Conservation (phyloP, 306 rosid species). For the Prosopis cineraria region DNA sequence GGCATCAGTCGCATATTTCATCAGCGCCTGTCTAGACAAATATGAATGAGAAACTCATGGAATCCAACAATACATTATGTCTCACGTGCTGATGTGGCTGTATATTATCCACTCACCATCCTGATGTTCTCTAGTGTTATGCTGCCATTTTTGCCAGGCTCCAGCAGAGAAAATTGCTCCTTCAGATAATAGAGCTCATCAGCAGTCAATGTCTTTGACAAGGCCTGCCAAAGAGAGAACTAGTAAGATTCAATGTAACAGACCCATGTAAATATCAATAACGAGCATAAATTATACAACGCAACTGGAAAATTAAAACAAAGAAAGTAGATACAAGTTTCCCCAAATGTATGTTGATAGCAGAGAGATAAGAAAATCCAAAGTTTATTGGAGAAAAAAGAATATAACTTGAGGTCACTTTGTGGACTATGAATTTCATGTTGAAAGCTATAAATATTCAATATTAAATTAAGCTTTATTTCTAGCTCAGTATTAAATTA, state of each 20-base stretch:
- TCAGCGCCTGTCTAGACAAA: constrained; percentile 52
- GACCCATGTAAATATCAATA: background rate
- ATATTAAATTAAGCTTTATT: too few relatives aligned
- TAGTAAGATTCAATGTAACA: background rate
- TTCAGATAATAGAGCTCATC: constrained; percentile 69
- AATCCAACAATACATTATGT: background rate
- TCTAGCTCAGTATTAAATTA: constrained; percentile 12
- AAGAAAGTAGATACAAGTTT: background rate
- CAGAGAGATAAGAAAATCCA: background rate
- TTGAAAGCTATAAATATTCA: background rate
- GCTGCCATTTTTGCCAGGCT: constrained; percentile 61
- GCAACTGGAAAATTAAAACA: background rate
- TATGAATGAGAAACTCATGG: constrained; percentile 6
- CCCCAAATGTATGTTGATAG: background rate
- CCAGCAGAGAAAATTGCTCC: constrained; percentile 66
- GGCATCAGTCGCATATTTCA: constrained; percentile 63
- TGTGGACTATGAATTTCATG: background rate
- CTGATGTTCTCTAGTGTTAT: constrained; percentile 57
- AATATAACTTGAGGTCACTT: background rate
- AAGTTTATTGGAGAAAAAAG: background rate
- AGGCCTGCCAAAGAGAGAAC: constrained; percentile 50
- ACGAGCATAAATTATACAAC: background rate
- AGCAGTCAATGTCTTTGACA: constrained; percentile 66
- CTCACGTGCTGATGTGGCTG: background rate
- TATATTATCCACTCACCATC: constrained; percentile 42